A percentile compares a stretch with the other conserved stretches of the same genome.
phyloP scores from a whole-genome alignment of 208 protist genomes.

The Crithidia mellificae region DNA sequence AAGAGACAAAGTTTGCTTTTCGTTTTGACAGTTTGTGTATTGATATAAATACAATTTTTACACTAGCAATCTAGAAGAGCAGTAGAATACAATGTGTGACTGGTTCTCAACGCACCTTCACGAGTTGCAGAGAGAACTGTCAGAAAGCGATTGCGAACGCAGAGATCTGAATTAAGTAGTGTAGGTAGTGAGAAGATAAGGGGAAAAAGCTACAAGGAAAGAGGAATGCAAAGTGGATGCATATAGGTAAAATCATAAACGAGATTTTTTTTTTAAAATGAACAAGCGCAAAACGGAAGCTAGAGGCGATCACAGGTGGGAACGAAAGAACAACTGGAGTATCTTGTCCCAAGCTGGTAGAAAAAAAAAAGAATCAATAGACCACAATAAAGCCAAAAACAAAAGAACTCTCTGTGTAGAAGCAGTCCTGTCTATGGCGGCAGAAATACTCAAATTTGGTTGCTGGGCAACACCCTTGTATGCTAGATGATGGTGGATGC shows the following conservation, averaged over 20 bases:
- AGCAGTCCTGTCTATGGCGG: too few species aligned
- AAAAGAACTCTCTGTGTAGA: too few species aligned
- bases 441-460: too few species aligned
- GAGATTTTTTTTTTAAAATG: too few species aligned
- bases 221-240: background rate
- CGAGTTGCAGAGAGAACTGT: background rate
- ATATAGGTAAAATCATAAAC: background rate
- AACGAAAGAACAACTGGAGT: too few species aligned
- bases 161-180: background rate
- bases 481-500: background rate
- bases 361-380: constrained; percentile 5
- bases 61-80: too few species aligned
- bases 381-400: too few species aligned
- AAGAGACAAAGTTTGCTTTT: background rate
- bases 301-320: background rate
- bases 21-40: background rate
- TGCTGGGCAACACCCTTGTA: background rate
- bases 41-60: background rate
- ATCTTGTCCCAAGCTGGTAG: too few species aligned
- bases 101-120: background rate
- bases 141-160: background rate
- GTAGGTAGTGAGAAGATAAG: background rate
- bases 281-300: background rate
- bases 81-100: background rate
- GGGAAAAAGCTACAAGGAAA: background rate